phyloP scores from a whole-genome alignment of 2,329 filamentous ascomycete species.

The Ascochyta pisi region DNA sequence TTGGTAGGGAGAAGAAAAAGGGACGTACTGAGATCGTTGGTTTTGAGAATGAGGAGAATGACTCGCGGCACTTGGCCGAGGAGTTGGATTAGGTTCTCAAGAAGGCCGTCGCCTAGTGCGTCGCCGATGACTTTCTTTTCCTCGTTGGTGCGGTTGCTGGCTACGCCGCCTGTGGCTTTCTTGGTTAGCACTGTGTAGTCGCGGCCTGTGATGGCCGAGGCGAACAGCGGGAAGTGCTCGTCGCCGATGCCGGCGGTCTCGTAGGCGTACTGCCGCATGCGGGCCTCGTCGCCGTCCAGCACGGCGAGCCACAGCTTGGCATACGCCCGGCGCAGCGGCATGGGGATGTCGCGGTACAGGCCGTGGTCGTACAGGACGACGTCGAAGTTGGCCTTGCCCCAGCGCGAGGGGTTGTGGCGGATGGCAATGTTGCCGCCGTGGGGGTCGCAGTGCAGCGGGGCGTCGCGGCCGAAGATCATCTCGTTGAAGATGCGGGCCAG shows the following conservation, averaged over 20 bases:
- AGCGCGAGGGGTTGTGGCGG: slow-evolving; percentile 70
- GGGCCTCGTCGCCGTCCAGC: slow-evolving; percentile 82
- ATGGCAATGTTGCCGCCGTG: slow-evolving; percentile 97
- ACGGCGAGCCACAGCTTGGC: slow-evolving; percentile 98
- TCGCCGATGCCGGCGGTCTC: slow-evolving; percentile 90
- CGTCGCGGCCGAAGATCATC: slow-evolving; percentile 94
- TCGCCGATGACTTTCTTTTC: slow-evolving; percentile 89
- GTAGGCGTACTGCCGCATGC: slow-evolving; percentile 87
- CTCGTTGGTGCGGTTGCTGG: slow-evolving; percentile 66
- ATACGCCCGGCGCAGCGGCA: slow-evolving; percentile 79
- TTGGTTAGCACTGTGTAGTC: slow-evolving; percentile 79
- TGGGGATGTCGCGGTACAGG: slow-evolving; percentile 89
- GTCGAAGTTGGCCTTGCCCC: slow-evolving; percentile 79
- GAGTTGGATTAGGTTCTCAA: slow-evolving; percentile 86
- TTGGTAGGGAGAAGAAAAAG: not conserved
- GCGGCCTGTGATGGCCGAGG: slow-evolving; percentile 91
- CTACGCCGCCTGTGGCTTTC: slow-evolving; percentile 54
- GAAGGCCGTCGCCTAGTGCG: slow-evolving; percentile 83
- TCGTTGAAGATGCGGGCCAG: slow-evolving; percentile 96
- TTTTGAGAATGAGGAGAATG: slow-evolving; percentile 94
- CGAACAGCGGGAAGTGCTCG: slow-evolving; percentile 92
- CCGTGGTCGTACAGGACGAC: slow-evolving; percentile 97
- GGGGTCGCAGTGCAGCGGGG: slow-evolving; percentile 93
- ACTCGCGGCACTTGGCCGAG: slow-evolving; percentile 89
- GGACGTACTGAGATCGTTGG: slow-evolving; percentile 82